phyloP scores from a whole-genome alignment of 192 early-diverging fungal genomes.

The Rhizophagus prolifer region DNA sequence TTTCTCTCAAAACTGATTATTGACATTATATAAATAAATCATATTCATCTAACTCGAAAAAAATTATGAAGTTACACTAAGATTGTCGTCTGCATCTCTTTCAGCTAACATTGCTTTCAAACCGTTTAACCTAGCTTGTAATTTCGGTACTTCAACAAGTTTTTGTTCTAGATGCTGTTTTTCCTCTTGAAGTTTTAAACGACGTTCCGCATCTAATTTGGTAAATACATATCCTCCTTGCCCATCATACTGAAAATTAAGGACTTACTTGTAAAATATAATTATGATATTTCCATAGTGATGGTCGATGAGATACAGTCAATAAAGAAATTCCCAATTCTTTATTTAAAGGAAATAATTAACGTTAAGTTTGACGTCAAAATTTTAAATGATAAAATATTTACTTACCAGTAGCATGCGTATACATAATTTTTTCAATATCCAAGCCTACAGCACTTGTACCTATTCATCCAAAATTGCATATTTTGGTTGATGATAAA shows the following conservation, averaged over 20 bases:
- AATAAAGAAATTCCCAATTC: conserved; percentile 85
- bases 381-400: neutral
- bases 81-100: conserved; percentile 29
- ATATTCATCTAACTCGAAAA: too few relatives aligned
- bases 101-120: conserved; percentile 51
- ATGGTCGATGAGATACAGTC: conserved; percentile 93
- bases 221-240: conserved; percentile 96
- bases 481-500: conserved; percentile 93
- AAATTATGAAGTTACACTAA: neutral
- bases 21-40: too few relatives aligned
- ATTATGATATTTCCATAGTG: conserved; percentile 97
- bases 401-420: conserved; percentile 60
- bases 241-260: conserved; percentile 85
- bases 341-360: conserved; percentile 1
- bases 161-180: conserved; percentile 80
- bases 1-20: too few relatives aligned
- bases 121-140: conserved; percentile 67
- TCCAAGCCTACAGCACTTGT: conserved; percentile 90
- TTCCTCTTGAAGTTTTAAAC: conserved; percentile 88
- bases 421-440: conserved; percentile 90
- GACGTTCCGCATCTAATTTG: conserved; percentile 81
- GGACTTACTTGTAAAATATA: conserved; percentile 29
- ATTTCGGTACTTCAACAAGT: conserved; percentile 75
- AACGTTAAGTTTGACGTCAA: neutral
- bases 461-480: conserved; percentile 91